phyloP scores from a whole-genome alignment of 169 alveolate genomes.

The Babesia ovata region DNA sequence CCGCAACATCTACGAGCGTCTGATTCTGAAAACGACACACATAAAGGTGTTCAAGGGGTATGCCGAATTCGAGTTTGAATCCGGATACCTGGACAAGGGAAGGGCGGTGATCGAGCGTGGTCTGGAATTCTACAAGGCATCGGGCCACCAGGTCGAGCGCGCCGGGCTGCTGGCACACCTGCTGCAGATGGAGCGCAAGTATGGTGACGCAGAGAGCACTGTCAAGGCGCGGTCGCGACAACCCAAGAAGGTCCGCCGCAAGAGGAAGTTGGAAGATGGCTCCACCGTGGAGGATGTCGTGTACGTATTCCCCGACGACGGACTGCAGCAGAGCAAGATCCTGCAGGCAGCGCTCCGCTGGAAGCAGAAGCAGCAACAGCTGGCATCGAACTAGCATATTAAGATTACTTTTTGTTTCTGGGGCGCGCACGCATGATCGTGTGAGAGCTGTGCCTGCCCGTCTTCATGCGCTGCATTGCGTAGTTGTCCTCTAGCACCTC shows the following conservation, averaged over 20 bases:
- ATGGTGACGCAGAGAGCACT: conserved; percentile 64
- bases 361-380: conserved; percentile 38
- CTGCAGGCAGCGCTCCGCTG: conserved; percentile 60
- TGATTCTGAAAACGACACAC: conserved; percentile 91
- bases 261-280: conserved; percentile 69
- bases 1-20: conserved; percentile 85
- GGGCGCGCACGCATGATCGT: conserved; percentile 69
- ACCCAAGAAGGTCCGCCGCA: conserved; percentile 77
- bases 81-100: conserved; percentile 64
- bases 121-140: conserved; percentile 73
- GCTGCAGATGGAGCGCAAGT: conserved; percentile 66
- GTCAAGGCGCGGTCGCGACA: conserved; percentile 68
- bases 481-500: conserved; percentile 41
- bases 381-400: background rate
- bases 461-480: conserved; percentile 77
- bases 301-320: conserved; percentile 81
- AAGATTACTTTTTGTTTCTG: conserved; percentile 47
- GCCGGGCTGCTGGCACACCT: conserved; percentile 70
- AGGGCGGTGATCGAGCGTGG: conserved; percentile 78
- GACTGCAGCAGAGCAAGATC: conserved; percentile 67
- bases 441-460: conserved; percentile 75
- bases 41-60: conserved; percentile 80
- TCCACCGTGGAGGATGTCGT: conserved; percentile 71
- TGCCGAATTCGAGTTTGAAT: conserved; percentile 73
- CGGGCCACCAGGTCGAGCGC: conserved; percentile 75